Conservation (phyloP, 495 filamentous ascomycete species). For the Amorphotheca resinae region DNA sequence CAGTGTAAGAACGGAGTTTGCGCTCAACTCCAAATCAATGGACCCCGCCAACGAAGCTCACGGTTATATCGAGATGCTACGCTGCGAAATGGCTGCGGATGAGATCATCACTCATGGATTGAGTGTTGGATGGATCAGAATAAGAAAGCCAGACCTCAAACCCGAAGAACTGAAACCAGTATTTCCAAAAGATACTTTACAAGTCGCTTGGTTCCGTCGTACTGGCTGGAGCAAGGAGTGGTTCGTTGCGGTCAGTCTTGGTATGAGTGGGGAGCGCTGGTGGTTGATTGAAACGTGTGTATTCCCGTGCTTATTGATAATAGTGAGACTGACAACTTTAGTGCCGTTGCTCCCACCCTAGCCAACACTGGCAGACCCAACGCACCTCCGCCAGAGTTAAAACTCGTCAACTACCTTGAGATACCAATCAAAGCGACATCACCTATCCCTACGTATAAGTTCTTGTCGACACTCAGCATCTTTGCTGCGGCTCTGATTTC, state of each 20-base stretch:
- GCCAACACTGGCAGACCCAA: constrained; percentile 5
- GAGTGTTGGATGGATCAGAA: constrained; percentile 47
- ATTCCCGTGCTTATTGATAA: not conserved
- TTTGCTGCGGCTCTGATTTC: constrained; percentile 25
- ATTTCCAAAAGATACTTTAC: constrained; percentile 46
- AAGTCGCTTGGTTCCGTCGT: constrained; percentile 52
- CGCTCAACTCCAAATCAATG: constrained; percentile 39
- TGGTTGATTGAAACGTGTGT: constrained; percentile 44
- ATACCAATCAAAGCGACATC: constrained; percentile 13
- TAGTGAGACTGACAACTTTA: not conserved
- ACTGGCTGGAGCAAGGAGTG: constrained; percentile 50
- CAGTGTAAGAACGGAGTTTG: constrained; percentile 30
- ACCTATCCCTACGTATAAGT: constrained; percentile 14
- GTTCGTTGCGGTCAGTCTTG: constrained; percentile 55
- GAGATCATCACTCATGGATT: constrained; percentile 48
- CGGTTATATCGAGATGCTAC: constrained; percentile 39
- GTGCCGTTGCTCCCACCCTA: not conserved
- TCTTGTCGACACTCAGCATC: constrained; percentile 15
- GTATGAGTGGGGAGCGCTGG: constrained; percentile 64
- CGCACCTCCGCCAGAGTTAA: not conserved
- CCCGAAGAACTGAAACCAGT: constrained; percentile 45
- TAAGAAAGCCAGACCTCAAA: constrained; percentile 38
- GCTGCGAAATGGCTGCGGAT: constrained; percentile 44
- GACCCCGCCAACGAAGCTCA: constrained; percentile 42
- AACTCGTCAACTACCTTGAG: constrained; percentile 7